phyloP scores from a whole-genome alignment of 306 rosid genomes.

The Dalbergia oliveri region DNA sequence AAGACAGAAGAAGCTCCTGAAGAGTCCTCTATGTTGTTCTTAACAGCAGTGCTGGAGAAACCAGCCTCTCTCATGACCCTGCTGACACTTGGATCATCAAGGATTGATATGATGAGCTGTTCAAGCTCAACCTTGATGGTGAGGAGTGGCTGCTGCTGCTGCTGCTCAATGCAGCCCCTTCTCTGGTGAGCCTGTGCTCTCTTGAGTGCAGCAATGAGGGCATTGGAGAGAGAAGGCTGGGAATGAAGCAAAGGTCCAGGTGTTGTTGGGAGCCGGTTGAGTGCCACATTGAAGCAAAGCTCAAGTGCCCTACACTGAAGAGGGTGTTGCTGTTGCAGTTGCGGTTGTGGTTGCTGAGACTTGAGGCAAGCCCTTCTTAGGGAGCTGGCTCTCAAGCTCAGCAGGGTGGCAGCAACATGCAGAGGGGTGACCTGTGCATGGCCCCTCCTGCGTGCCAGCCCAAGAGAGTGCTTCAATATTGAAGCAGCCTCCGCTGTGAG shows the following conservation, averaged over 20 bases:
- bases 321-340: conserved; percentile 52
- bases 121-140: conserved; percentile 82
- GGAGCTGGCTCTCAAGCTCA: conserved; percentile 63
- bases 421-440: conserved; percentile 98
- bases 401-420: conserved; percentile 85
- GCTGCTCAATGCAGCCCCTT: conserved; percentile 92
- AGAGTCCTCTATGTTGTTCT: conserved; percentile 73
- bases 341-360: conserved; percentile 66
- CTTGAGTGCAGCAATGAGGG: conserved; percentile 92
- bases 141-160: conserved; percentile 82
- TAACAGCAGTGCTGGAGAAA: conserved; percentile 80
- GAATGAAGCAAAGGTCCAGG: conserved; percentile 67
- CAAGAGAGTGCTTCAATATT: conserved; percentile 86
- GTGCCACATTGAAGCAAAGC: conserved; percentile 98
- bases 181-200: conserved; percentile 97
- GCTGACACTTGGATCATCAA: conserved; percentile 96
- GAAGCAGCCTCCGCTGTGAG: conserved; percentile 99
- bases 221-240: conserved; percentile 90
- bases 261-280: conserved; percentile 83
- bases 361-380: conserved; percentile 77
- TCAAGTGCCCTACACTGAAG: conserved; percentile 96
- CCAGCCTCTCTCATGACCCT: conserved; percentile 99
- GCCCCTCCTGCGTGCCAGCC: conserved; percentile 82
- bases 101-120: conserved; percentile 86
- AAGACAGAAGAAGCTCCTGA: conserved; percentile 60